A percentile compares a stretch with the other conserved stretches of the same genome.
These are phyloP conservation scores for Scenedesmus sp. DNA, from an alignment of 163 green algal genomes.

Conservation along the genomic window DNA sequence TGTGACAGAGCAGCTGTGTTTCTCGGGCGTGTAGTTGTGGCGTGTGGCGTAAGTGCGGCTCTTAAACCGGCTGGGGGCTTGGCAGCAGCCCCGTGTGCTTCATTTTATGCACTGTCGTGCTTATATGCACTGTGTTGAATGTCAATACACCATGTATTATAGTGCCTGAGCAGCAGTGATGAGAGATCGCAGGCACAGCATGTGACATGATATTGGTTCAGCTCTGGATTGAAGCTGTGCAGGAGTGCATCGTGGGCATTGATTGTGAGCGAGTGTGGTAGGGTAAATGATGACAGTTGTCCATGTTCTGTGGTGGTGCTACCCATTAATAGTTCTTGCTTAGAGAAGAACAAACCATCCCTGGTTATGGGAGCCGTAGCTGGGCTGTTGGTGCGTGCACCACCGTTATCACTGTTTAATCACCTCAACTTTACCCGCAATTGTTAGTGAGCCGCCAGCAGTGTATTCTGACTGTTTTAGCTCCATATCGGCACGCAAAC, in stretches of 20 bases:
- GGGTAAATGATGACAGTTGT: background rate
- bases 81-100: background rate
- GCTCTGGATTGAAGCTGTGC: background rate
- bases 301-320: background rate
- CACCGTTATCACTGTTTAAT: background rate
- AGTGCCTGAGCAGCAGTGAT: background rate
- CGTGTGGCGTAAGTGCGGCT: background rate
- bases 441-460: too few species aligned
- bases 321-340: background rate
- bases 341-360: constrained; percentile 3
- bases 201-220: background rate
- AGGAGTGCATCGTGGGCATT: background rate
- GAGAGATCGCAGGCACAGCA: background rate
- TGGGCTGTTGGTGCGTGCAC: background rate
- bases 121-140: background rate
- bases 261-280: background rate
- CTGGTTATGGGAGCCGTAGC: background rate
- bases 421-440: background rate
- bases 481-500: background rate
- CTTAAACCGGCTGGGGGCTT: background rate
- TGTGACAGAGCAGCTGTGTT: background rate
- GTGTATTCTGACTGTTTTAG: too few species aligned
- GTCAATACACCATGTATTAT: background rate
- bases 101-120: constrained; percentile 3
- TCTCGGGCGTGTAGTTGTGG: background rate